These are phyloP conservation scores for Amaranthus cruentus DNA, from an alignment of 148 eudicot species.

Conservation along the genomic window DNA sequence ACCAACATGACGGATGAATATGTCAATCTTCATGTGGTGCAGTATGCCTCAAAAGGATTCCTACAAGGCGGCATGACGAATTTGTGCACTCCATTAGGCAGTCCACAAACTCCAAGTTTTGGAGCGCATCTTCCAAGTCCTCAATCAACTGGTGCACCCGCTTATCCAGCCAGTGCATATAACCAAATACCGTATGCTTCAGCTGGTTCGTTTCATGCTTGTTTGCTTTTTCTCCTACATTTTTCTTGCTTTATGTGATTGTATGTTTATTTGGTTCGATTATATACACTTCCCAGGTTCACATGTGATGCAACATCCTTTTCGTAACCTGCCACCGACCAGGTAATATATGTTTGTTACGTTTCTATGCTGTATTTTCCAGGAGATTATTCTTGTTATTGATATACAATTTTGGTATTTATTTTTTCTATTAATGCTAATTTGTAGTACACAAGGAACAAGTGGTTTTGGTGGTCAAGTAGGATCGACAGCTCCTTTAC, in stretches of 20 bases:
- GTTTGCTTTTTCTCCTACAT: background rate
- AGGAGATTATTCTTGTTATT: background rate
- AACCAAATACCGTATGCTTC: slow-evolving; percentile 26
- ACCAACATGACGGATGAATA: background rate
- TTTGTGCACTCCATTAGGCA: slow-evolving; percentile 29
- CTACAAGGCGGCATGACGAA: slow-evolving; percentile 45
- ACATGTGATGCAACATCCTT: slow-evolving; percentile 35
- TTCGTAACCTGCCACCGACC: slow-evolving; percentile 27
- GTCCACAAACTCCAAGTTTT: slow-evolving; percentile 17
- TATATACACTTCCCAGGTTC: slow-evolving; percentile 35
- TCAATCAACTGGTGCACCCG: slow-evolving; percentile 24
- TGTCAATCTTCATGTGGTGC: slow-evolving; percentile 11
- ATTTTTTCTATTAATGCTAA: slow-evolving; percentile 1
- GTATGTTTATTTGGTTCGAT: background rate
- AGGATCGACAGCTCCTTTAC: slow-evolving; percentile 29
- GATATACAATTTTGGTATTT: background rate
- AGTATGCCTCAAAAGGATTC: slow-evolving; percentile 43
- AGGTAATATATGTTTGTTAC: slow-evolving; percentile 31
- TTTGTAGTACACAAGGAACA: slow-evolving; percentile 42
- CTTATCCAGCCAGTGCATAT: slow-evolving; percentile 24
- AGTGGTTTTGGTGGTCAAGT: slow-evolving; percentile 21
- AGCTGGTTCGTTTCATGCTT: slow-evolving; percentile 23
- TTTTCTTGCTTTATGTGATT: background rate
- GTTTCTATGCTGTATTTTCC: background rate
- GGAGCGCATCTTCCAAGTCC: slow-evolving; percentile 25